A percentile compares a stretch with the other conserved stretches of the same genome.
Evolutionary conservation across 75 land plant genomes (phyloP).

Genomic region (Cryptomeria japonica): DNA sequence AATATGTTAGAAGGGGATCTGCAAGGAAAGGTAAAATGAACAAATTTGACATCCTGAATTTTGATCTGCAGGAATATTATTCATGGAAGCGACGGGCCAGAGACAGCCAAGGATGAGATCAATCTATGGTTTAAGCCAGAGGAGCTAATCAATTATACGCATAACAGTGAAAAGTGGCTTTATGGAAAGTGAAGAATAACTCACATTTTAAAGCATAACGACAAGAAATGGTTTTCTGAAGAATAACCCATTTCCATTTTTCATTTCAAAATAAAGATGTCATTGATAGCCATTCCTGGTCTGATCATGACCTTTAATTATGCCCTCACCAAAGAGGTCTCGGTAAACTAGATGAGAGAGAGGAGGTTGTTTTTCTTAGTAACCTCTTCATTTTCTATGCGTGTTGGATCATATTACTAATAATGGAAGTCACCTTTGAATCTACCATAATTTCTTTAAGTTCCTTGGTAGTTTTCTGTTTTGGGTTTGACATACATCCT

Average conservation of each 20-base stretch:
- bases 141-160: slow-evolving; percentile 71
- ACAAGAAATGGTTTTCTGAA: slow-evolving; percentile 80
- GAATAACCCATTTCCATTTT: slow-evolving; percentile 7
- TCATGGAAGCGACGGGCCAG: slow-evolving; percentile 89
- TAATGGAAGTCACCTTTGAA: not conserved
- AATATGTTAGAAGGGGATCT: not conserved
- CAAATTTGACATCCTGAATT: not conserved
- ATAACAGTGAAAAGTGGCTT: slow-evolving; percentile 86
- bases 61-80: slow-evolving; percentile 64
- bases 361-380: not conserved
- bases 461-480: not conserved
- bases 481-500: not conserved
- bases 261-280: slow-evolving; percentile 1
- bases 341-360: slow-evolving; percentile 6
- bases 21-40: not conserved
- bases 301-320: not conserved
- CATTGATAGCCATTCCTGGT: slow-evolving; percentile 1
- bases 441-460: not conserved
- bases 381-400: slow-evolving; percentile 9
- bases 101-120: slow-evolving; percentile 85
- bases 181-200: slow-evolving; percentile 42
- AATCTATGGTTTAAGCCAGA: slow-evolving; percentile 87
- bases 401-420: not conserved
- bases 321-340: not conserved
- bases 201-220: slow-evolving; percentile 42